Percentiles rank a stretch among this genome's conserved stretches.
These are phyloP conservation scores for Coniochaeta sp. DNA, from an alignment of 2,329 filamentous ascomycete genomes.

Conservation along the genomic window DNA sequence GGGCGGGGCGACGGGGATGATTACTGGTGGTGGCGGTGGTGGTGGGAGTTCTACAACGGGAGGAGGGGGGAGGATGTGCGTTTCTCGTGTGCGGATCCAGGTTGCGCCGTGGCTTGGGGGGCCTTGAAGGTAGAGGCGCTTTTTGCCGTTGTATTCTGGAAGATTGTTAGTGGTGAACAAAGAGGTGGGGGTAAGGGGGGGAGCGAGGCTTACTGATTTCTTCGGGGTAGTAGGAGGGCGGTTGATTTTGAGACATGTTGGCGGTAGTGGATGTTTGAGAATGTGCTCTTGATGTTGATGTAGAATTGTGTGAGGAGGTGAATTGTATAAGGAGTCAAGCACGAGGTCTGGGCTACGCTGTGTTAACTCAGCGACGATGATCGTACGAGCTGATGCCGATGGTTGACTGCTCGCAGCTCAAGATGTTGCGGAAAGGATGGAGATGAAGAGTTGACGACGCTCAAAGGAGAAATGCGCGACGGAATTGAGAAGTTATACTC, in stretches of 20 bases:
- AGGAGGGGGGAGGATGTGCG: slow-evolving; percentile 28
- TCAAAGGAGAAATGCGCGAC: no score
- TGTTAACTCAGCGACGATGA: background rate
- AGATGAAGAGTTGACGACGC: no score
- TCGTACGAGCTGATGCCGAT: no score
- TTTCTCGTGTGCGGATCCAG: slow-evolving; percentile 25
- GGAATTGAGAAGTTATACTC: no score
- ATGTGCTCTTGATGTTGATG: background rate
- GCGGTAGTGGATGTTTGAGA: background rate
- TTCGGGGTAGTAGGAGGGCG: background rate
- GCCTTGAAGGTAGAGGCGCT: slow-evolving; percentile 33
- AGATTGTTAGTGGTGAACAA: background rate
- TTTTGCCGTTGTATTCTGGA: slow-evolving; percentile 21
- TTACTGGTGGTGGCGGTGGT: slow-evolving; percentile 4
- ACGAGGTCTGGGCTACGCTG: no score
- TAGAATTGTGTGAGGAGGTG: no score
- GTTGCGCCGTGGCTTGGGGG: slow-evolving; percentile 27
- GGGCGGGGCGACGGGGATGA: slow-evolving; percentile 4
- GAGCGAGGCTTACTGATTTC: background rate
- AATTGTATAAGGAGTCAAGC: no score
- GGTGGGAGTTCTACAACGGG: slow-evolving; percentile 13
- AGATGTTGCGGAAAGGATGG: no score
- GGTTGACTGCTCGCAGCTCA: no score
- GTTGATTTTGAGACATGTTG: background rate
- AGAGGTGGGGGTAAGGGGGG: background rate